These are phyloP conservation scores for Gossypium turneri DNA, from an alignment of 345 rosid species.

Conservation along the genomic window DNA sequence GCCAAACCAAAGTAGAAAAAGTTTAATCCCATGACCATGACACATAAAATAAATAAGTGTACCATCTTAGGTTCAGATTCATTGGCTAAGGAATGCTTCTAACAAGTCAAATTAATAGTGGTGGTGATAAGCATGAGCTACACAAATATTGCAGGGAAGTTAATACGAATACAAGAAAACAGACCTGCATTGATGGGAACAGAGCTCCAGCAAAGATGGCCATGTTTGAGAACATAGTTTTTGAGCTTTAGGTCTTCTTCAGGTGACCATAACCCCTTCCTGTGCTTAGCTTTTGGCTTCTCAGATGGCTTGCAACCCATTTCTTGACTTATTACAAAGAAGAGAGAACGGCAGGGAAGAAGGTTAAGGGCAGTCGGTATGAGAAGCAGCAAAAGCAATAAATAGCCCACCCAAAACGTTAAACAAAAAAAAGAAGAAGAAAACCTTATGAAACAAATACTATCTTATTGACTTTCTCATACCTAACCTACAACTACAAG, in stretches of 20 bases:
- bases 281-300: slow-evolving; percentile 56
- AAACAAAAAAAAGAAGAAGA: neutral
- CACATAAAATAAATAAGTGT: neutral
- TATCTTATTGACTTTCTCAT: neutral
- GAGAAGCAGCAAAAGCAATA: slow-evolving; percentile 5
- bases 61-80: neutral
- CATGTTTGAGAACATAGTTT: slow-evolving; percentile 52
- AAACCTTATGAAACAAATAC: neutral
- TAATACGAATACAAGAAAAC: neutral
- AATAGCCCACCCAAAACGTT: slow-evolving; percentile 25
- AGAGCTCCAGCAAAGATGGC: slow-evolving; percentile 84
- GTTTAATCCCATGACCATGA: neutral
- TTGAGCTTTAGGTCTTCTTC: slow-evolving; percentile 86
- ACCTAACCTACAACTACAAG: neutral
- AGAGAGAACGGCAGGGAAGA: slow-evolving; percentile 14
- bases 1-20: neutral
- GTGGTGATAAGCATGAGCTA: neutral
- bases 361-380: neutral
- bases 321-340: neutral
- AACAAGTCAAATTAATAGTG: too few species aligned
- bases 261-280: slow-evolving; percentile 97
- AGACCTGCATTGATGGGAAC: slow-evolving; percentile 80
- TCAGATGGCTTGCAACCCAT: slow-evolving; percentile 44
- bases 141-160: neutral
- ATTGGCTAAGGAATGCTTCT: too few species aligned